Evolutionary conservation across 1,139 yeast genomes (phyloP), one percentile per base, ranked within the genome.

Genomic region (Schwanniomyces etchellsii): DNA sequence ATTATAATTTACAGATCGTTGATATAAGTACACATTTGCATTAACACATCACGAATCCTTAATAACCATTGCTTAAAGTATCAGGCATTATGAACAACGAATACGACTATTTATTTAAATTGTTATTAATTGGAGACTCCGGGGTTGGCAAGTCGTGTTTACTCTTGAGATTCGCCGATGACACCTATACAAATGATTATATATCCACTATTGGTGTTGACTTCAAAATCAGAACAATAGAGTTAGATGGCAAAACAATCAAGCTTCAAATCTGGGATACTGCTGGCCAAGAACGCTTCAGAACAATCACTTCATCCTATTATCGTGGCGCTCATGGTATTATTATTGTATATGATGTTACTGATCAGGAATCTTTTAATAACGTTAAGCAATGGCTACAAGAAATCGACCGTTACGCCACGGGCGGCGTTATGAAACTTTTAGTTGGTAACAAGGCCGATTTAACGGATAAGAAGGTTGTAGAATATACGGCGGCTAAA

Each of bases 221-320:
- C 57, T 91, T 91, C 70, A 91, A 91, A 65, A 91, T 91, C 63
- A 85, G 96, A 69, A 91, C 97, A 32, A 86, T 91, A 39, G 96
- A 89, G 51, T 70, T 91, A 41, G 97, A 91, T 47, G 98, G 97
- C 43, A 91, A 91, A 69, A 88, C 96, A 35, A 93, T 91, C 57
- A 91, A 91, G 67, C 73, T 93, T 50, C 98, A 91, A 64, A 89
- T 91, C 55, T 91, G 98, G 98, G 98, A 91, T 57, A 91, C 98
- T 32, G 98, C 98, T 5, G 98, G 98, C 26, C 98, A 91, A 66
- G 98, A 91, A 60, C 74, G 98, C 48, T 91, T 91, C 68, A 79
- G 97, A 65, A 91, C 98, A 35, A 91, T 91, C 64, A 93, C 98
- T 7, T 85, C 96, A 10, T 86, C 97, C 9, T 91, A 93, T 67